Percentiles rank a stretch among this genome's conserved stretches.
Evolutionary conservation across 148 eudicot species (phyloP).

Genomic region (Gaultheria prostrata): DNA sequence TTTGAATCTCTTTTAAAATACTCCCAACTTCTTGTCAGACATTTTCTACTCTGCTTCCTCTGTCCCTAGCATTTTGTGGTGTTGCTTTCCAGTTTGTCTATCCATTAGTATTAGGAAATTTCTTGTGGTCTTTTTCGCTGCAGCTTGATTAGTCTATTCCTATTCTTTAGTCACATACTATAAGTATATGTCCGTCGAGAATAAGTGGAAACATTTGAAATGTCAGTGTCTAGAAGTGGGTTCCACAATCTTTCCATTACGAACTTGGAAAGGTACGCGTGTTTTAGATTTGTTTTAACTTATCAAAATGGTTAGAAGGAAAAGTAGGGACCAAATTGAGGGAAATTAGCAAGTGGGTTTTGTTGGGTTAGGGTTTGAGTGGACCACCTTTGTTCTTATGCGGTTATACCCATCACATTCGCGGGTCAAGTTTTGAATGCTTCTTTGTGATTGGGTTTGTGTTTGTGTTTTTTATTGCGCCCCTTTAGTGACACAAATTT

Average conservation of each 20-base stretch:
- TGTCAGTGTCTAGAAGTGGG: constrained; percentile 7
- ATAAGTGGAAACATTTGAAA: neutral
- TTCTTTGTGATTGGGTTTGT: neutral
- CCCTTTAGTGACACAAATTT: neutral
- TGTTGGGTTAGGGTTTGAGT: neutral
- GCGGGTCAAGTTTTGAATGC: neutral
- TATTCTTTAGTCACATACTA: neutral
- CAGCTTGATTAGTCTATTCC: neutral
- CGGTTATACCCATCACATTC: neutral
- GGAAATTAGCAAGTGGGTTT: neutral
- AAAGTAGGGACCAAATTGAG: neutral
- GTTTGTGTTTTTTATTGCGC: neutral
- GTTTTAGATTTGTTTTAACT: neutral
- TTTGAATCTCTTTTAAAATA: neutral
- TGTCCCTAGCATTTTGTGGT: neutral
- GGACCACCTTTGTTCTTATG: neutral
- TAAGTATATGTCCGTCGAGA: neutral
- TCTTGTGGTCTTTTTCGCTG: neutral
- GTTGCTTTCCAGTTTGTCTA: neutral
- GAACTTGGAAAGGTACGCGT: neutral
- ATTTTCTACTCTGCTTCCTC: constrained; percentile 9
- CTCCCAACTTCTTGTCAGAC: neutral
- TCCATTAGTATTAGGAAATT: neutral
- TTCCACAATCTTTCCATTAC: neutral
- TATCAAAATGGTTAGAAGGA: neutral